A percentile compares a stretch with the other conserved stretches of the same genome.
Evolutionary conservation across 805 yeast species (phyloP).

Genomic region (Metschnikowia picachoensis): DNA sequence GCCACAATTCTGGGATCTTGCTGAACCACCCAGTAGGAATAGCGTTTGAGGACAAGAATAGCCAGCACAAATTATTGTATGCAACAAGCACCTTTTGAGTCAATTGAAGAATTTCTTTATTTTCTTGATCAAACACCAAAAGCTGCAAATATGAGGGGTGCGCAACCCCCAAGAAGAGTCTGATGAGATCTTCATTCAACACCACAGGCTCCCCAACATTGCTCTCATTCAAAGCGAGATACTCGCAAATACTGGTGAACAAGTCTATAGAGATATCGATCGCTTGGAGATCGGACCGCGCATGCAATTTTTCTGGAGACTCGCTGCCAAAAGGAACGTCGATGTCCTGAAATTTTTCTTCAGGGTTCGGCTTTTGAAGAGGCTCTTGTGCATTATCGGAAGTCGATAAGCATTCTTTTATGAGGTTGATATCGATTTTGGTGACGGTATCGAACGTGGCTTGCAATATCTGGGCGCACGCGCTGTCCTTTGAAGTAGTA

Average conservation of each 20-base stretch:
- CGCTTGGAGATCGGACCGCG: conserved; percentile 54
- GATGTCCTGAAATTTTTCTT: conserved; percentile 20
- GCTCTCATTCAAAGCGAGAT: conserved; percentile 30
- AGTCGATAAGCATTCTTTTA: conserved; percentile 11
- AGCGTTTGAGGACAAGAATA: conserved; percentile 33
- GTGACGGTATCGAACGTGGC: conserved; percentile 23
- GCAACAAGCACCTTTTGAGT: conserved; percentile 56
- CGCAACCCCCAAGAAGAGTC: conserved; percentile 21
- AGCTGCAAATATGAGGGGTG: conserved; percentile 37
- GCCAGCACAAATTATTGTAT: conserved; percentile 71
- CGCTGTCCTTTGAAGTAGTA: conserved; percentile 16
- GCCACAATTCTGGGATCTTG: conserved; percentile 29
- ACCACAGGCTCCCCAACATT: conserved; percentile 21
- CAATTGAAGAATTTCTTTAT: conserved; percentile 32
- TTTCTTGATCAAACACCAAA: conserved; percentile 30
- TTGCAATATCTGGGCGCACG: conserved; percentile 21
- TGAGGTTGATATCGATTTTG: conserved; percentile 25
- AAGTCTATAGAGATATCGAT: conserved; percentile 73
- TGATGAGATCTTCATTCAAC: conserved; percentile 19
- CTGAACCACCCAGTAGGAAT: conserved; percentile 40
- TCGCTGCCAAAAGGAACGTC: conserved; percentile 22
- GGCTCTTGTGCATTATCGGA: conserved; percentile 37
- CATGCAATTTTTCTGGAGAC: conserved; percentile 38
- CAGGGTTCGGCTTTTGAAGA: conserved; percentile 19
- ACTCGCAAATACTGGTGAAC: conserved; percentile 70